Conservation (phyloP, 2,329 filamentous ascomycete species). For the Fusarium goolgardi region DNA sequence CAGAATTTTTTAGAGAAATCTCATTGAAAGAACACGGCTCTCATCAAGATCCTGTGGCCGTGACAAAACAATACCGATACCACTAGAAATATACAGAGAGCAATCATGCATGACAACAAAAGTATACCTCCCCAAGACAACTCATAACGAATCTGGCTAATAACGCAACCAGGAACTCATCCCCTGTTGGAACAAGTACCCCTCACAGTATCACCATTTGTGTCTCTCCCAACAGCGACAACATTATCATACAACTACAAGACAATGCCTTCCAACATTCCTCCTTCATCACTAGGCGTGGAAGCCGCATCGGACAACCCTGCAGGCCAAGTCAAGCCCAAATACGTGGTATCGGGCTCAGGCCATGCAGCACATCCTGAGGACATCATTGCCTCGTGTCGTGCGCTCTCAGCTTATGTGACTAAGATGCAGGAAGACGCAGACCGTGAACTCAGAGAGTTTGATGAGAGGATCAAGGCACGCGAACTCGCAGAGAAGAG, state of each 20-base stretch:
- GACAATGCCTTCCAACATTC: conserved; percentile 85
- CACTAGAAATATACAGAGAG: neutral
- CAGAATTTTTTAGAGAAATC: neutral
- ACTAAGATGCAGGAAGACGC: conserved; percentile 75
- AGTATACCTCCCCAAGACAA: conserved; percentile 45
- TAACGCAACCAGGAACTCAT: conserved; percentile 72
- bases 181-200: conserved; percentile 92
- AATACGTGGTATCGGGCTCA: conserved; percentile 81
- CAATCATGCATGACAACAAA: conserved; percentile 52
- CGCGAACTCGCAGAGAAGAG: conserved; percentile 83
- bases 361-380: conserved; percentile 88
- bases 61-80: neutral
- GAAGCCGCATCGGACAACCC: conserved; percentile 53
- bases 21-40: neutral
- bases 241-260: conserved; percentile 97
- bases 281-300: conserved; percentile 57
- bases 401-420: conserved; percentile 80
- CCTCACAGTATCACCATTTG: conserved; percentile 92
- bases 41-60: neutral
- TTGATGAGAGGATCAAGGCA: conserved; percentile 74
- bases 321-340: conserved; percentile 61
- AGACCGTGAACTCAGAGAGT: conserved; percentile 72
- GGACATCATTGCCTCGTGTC: conserved; percentile 85
- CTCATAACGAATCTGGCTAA: conserved; percentile 24
- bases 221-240: conserved; percentile 87